Base-by-base conservation (phyloP, 1,284 basidiomycete species). In the Trametes versicolor region DNA sequence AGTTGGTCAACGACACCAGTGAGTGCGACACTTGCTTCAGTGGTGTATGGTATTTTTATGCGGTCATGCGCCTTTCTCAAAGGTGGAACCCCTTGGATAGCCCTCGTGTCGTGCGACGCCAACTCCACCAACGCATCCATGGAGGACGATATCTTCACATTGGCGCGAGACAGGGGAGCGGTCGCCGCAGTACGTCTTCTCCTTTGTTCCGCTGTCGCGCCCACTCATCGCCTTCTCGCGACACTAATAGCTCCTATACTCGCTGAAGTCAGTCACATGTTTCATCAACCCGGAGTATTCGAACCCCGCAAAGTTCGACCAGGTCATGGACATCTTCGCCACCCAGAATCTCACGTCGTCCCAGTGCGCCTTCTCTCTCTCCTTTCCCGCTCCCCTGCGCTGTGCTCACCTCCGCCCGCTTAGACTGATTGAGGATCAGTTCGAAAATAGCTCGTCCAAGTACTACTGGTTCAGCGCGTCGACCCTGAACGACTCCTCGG, bases 41-140 rank as follows among this genome's bases (percentile, higher is more conserved):
- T 8, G 15, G 49, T 32, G 49, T 32, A 50, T 13, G 12, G 51
- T 53, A 13, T 19, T 25, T 58, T 17, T 10, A 21, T 23, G 15
- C 4, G 7, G 21, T 7, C 8, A 12, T 34, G 36, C 13, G 25
- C 45, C 32, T 36, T 23, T 25, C 34, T 21, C 47, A 41, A 41
- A 93, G 91, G 87, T 32, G 84, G 79, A 1, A 93, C 94, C 0
- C 94, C 95, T 8, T 97, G 94, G 94, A 93, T 97, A 68, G 95
- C 95, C 5, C 85, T 95, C 71, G 87, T 97, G 52, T 86, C 87
- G 13, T 97, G 95, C 76, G 94, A 96, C 73, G 74, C 75, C 59
- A 94, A 95, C 75, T 85, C 88, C 27, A 93, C 92, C 5, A 77
- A 84, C 66, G 81, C 85, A 9, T 85, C 86, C 0, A 73, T 81